These are phyloP conservation scores for Dactylellina cionopaga DNA, from an alignment of 2,329 filamentous ascomycete species.

Conservation along the genomic window DNA sequence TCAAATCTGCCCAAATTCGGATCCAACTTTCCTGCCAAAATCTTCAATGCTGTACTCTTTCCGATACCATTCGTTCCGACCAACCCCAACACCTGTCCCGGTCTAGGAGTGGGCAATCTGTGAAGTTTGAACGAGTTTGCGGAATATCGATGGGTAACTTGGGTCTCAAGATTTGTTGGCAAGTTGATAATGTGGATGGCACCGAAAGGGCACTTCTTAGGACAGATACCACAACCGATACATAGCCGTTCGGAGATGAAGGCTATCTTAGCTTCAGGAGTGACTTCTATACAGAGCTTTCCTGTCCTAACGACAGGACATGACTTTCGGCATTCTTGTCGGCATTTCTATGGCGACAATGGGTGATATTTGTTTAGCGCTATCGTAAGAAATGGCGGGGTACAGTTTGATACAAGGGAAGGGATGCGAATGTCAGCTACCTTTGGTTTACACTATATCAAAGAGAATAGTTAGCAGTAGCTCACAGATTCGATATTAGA, in stretches of 20 bases:
- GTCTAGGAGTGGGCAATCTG: slow-evolving; percentile 91
- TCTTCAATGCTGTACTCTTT: slow-evolving; percentile 99
- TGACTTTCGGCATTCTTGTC: slow-evolving; percentile 98
- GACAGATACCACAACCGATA: slow-evolving; percentile 99
- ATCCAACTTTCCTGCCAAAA: slow-evolving; percentile 97
- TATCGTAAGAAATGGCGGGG: slow-evolving; percentile 27
- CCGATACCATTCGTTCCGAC: slow-evolving; percentile 99
- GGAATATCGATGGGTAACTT: slow-evolving; percentile 98
- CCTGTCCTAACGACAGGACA: slow-evolving; percentile 97
- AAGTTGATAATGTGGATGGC: slow-evolving; percentile 98
- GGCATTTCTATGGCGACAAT: slow-evolving; percentile 78
- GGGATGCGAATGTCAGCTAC: slow-evolving; percentile 63
- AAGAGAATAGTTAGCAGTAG: slow-evolving; percentile 60
- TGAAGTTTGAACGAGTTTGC: slow-evolving; percentile 99
- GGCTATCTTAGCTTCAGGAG: slow-evolving; percentile 86
- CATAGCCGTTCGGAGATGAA: slow-evolving; percentile 97
- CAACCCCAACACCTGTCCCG: slow-evolving; percentile 92
- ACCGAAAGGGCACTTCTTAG: slow-evolving; percentile 98
- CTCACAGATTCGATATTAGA: slow-evolving; percentile 51
- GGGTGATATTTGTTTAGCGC: slow-evolving; percentile 53
- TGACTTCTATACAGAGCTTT: slow-evolving; percentile 97
- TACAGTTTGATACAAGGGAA: slow-evolving; percentile 18
- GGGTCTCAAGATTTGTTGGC: slow-evolving; percentile 97
- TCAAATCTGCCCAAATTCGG: slow-evolving; percentile 95
- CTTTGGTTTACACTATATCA: slow-evolving; percentile 83